Evolutionary conservation across 805 yeast species (phyloP), one percentile per base, ranked within the genome.

Genomic region (Candida namnaoensis): DNA sequence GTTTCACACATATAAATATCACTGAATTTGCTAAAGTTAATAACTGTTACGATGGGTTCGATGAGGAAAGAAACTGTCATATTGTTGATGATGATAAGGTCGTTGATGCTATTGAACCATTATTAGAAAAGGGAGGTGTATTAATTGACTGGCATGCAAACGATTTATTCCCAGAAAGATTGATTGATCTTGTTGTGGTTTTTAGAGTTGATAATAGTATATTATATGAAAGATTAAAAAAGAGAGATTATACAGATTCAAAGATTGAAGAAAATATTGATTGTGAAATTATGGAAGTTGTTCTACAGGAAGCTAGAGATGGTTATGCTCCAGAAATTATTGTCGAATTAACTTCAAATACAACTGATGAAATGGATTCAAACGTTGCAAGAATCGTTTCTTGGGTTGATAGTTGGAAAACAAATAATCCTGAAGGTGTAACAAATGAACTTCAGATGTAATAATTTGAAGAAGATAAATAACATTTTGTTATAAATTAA

Each of bases 81-180:
- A 86, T 91, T 35, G 96, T 91, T 5, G 96, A 93, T 62, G 99
- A 91, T 54, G 98, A 93, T 56, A 81, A 78, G 57, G 67, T 91
- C 12, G 62, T 88, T 44, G 98, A 93, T 58, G 76, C 76, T 24
- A 62, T 93, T 39, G 96, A 90, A 59, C 80, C 82, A 7, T 74
- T 82, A 34, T 67, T 90, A 38, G 82, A 82, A 41, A 68, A 77
- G 47, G 99, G 99, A n/a, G 95, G 95, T 1, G 70, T 73, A n/a
- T 68, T 93, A 8, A 71, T 93, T 11, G 99, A 93, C 61, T 93
- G 99, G 99, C 99, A 93, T 59, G 93, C 91, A 37, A 88, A 95
- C 63, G 99, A 93, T 55, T 76, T 87, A 19, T 91, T 93, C 57
- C 98, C 98, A 1, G 98, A 88, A 57, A 68, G 95, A 50, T 74